These are phyloP conservation scores for Phytopythium delawarense DNA, from an alignment of 352 stramenopile species.

Conservation along the genomic window DNA sequence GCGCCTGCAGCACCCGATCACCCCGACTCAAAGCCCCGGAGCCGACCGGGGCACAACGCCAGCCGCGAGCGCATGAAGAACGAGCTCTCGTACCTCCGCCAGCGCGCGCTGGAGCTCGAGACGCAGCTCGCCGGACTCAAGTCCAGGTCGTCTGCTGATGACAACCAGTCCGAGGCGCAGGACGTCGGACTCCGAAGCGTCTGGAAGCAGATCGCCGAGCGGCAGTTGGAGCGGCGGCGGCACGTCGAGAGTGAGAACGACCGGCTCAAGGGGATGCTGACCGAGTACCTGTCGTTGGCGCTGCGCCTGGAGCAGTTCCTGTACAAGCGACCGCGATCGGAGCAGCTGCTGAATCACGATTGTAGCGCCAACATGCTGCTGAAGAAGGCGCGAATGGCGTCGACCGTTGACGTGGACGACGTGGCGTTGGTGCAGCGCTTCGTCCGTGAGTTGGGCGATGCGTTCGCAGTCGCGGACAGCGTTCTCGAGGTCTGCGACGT, in stretches of 20 bases:
- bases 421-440: background rate
- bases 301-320: conserved; percentile 1
- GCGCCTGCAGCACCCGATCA: background rate
- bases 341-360: background rate
- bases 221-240: background rate
- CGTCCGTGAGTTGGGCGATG: background rate
- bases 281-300: background rate
- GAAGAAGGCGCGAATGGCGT: background rate
- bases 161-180: background rate
- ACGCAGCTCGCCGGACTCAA: conserved; percentile 8
- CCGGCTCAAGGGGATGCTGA: background rate
- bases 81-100: conserved; percentile 18
- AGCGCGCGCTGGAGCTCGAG: conserved; percentile 18
- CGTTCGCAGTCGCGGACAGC: background rate
- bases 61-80: conserved; percentile 19
- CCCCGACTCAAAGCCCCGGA: too few species aligned
- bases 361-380: background rate
- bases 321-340: background rate
- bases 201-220: background rate
- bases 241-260: background rate
- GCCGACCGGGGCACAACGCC: conserved; percentile 8
- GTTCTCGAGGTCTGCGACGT: background rate
- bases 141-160: background rate
- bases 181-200: background rate
- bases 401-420: background rate